Evolutionary conservation across 192 early-diverging fungal species (phyloP), one percentile per base, ranked within the genome.

Genomic region (Podila horticola): DNA sequence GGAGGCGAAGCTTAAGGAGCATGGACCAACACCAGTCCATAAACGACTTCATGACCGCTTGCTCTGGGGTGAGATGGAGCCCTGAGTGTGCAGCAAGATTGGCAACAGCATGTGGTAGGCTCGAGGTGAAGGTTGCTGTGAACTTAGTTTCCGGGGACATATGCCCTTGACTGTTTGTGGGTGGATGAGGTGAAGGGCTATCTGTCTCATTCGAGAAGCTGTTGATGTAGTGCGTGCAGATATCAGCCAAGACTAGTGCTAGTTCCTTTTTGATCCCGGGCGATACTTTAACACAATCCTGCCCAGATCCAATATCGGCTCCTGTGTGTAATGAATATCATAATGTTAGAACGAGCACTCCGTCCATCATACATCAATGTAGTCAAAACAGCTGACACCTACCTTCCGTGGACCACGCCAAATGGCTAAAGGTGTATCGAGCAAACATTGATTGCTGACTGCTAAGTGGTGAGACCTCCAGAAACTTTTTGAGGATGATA

Each of bases 1-100:
- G 74, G 4, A 85, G 62, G 20, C 74, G 45, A 1, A 87, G 62
- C 31, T 74, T 64, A 4, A 66, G 75, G 6, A 82, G 59, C 41
- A 84, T 74, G n/a, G 26, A 29, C 84, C 84, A 85, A 49, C 75
- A 83, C 86, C 86, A 87, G 19, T 83, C 77, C 74, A 87, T 74
- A 50, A 75, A 84, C 7, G 75, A 68, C 28, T 70, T 75, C n/a
- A 68, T 74, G 4, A 63, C 64, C 0, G 36, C 49, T 45, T 73
- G 77, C 20, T 73, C 77, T 1, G 69, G 64, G 11, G 77, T 48
- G 11, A 62, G 71, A 38, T 81, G 77, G n/a, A 81, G 9, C 26
- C 77, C 77, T 1, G 77, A 73, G 48, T 81, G 77, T 4, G 71
- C 71, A 24, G 77, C 77, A 19, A 81, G 57, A 22, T 68, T 57